These are phyloP conservation scores for Eucalyptus microcorys DNA, from an alignment of 345 rosid genomes.

Conservation along the genomic window DNA sequence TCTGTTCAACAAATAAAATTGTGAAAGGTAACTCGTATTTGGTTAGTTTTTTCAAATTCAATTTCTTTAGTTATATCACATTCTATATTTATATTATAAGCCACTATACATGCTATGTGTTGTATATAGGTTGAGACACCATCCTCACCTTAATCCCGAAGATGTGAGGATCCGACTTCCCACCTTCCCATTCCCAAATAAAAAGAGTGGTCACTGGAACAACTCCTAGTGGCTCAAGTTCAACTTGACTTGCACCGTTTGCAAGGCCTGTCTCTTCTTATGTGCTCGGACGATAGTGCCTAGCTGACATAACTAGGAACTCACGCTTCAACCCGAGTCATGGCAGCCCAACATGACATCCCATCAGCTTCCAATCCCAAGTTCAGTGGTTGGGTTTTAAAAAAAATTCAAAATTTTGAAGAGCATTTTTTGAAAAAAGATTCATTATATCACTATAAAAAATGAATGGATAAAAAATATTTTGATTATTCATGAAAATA, in stretches of 20 bases:
- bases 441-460: neutral
- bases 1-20: neutral
- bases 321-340: neutral
- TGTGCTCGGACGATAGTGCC: neutral
- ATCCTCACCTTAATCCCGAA: neutral
- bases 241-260: neutral
- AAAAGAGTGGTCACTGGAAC: neutral
- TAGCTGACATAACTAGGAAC: neutral
- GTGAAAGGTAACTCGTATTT: neutral
- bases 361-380: neutral
- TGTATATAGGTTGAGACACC: fast-evolving
- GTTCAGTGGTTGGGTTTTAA: neutral
- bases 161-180: neutral
- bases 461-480: no score
- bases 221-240: fast-evolving
- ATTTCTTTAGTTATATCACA: neutral
- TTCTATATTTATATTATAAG: neutral
- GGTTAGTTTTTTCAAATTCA: neutral
- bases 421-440: neutral
- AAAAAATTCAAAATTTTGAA: neutral
- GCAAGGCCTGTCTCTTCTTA: neutral
- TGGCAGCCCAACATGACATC: neutral
- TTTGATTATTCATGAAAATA: neutral
- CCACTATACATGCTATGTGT: neutral
- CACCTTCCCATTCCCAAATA: neutral